Evolutionary conservation across 768 basidiomycete species (phyloP).

Genomic region (Crucibulum laeve): DNA sequence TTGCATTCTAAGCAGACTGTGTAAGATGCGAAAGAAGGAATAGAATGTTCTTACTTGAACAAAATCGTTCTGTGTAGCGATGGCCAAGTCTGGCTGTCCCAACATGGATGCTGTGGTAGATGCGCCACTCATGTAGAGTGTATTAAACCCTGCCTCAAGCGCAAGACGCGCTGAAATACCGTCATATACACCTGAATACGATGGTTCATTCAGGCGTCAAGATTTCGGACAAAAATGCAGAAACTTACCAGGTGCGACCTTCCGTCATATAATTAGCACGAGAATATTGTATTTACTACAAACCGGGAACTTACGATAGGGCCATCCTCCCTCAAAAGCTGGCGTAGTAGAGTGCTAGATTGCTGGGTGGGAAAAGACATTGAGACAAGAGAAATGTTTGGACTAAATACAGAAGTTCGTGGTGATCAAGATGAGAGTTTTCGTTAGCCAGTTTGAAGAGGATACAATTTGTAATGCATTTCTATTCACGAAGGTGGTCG

Average conservation of each 20-base stretch:
- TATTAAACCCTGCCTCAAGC: slow-evolving; percentile 45
- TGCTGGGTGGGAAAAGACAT: too few relatives aligned
- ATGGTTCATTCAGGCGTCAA: background rate
- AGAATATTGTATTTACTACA: background rate
- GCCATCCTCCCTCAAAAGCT: slow-evolving; percentile 1
- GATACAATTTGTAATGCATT: too few relatives aligned
- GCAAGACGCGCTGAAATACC: slow-evolving; percentile 50
- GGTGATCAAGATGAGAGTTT: too few relatives aligned
- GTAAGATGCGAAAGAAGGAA: slow-evolving; percentile 3
- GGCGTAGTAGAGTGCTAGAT: slow-evolving; percentile 7
- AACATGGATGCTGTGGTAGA: slow-evolving; percentile 52
- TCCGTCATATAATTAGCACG: background rate
- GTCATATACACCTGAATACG: slow-evolving; percentile 39
- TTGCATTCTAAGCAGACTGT: slow-evolving; percentile 27
- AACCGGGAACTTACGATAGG: slow-evolving; percentile 7
- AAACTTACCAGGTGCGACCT: slow-evolving; percentile 3
- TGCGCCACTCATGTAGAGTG: slow-evolving; percentile 47
- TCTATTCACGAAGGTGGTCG: too few relatives aligned
- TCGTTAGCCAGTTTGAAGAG: too few relatives aligned
- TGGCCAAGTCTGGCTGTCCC: slow-evolving; percentile 51
- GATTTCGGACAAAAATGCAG: background rate
- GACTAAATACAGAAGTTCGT: too few relatives aligned
- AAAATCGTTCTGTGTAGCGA: slow-evolving; percentile 53
- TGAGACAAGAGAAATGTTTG: too few relatives aligned
- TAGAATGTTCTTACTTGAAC: slow-evolving; percentile 27